Evolutionary conservation across 2,329 filamentous ascomycete genomes (phyloP).

Genomic region (Diplodia sapinea): DNA sequence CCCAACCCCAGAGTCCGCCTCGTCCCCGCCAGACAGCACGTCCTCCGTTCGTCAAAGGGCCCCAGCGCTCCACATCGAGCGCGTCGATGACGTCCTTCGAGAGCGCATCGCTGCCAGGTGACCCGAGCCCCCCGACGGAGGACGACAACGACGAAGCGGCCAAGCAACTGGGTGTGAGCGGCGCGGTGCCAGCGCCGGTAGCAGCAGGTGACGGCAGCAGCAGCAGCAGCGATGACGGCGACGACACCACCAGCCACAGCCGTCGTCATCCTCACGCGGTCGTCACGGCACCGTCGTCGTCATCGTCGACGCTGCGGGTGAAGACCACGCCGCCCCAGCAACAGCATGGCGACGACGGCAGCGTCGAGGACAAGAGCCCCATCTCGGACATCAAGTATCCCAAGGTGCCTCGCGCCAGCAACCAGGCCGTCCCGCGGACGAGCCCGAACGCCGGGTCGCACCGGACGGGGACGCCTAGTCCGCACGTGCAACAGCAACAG

Average conservation of each 20-base stretch:
- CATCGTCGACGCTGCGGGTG: not conserved
- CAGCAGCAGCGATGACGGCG: too few relatives aligned
- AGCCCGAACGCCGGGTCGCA: not conserved
- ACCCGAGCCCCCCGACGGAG: constrained; percentile 51
- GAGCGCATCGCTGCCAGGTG: constrained; percentile 48
- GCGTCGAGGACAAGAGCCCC: constrained; percentile 1
- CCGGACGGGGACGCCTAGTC: constrained; percentile 18
- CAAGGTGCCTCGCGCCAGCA: constrained; percentile 55
- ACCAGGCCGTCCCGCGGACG: constrained; percentile 52
- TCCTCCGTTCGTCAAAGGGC: not conserved
- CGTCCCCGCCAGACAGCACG: constrained; percentile 3
- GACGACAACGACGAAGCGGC: constrained; percentile 43
- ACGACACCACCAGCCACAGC: constrained; percentile 30
- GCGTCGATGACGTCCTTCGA: constrained; percentile 55
- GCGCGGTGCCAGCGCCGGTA: too few relatives aligned
- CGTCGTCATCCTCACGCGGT: constrained; percentile 51
- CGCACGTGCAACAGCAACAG: constrained; percentile 11
- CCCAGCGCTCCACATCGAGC: constrained; percentile 28
- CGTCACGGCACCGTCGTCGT: constrained; percentile 37
- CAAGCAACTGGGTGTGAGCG: constrained; percentile 12
- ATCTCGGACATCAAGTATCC: constrained; percentile 55
- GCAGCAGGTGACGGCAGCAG: constrained; percentile 29
- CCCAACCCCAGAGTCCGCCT: constrained; percentile 36
- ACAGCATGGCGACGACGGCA: not conserved
- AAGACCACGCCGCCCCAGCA: constrained; percentile 1